Base-by-base conservation (phyloP, 805 yeast genomes). In the Hanseniaspora occidentalis region DNA sequence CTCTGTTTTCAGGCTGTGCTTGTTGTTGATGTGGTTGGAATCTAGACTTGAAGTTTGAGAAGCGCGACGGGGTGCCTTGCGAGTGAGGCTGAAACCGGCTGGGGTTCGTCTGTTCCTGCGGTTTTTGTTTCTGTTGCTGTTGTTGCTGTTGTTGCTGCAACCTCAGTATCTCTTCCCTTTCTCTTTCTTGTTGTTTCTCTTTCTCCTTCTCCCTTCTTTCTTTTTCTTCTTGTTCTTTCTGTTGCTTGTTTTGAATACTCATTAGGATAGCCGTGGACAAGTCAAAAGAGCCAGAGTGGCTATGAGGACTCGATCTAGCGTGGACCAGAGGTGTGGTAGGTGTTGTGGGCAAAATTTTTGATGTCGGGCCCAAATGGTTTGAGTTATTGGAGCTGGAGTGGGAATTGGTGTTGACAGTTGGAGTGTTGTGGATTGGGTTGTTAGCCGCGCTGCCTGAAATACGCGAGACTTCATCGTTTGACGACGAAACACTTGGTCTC, bases 181-280 rank as follows among this genome's bases (percentile, higher is more conserved):
- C 14, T 9, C 8, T 29, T 29, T 13, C 17, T 4, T n/a, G 9
- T 29, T 29, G 18, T 29, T 29, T n/a, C 16, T 29, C 17, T 4
- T n/a, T 3, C 16, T 29, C 18, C 16, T 29, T n/a, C 16, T 29
- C 33, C 8, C 33, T 29, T 29, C 16, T 16, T 14, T 29, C 18
- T 14, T n/a, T 29, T 14, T 29, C 33, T n/a, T 13, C 18, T 18
- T n/a, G 18, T 18, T 29, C 33, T n/a, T 16, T 14, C 16, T 29
- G 33, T 16, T 29, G 16, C 18, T 29, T 29, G 8, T 13, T 29
- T 26, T 37, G 41, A 34, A 41, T 35, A 4, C 44, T 40, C 44
- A 41, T 41, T 38, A 41, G 31, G 14, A 41, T 37, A 9, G 44
- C 44, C 24, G 44, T 40, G 4, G 44, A 41, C 8, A 41, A 22